Evolutionary conservation across 352 stramenopile species (phyloP).

Genomic region (Phytophthora ramorum): DNA sequence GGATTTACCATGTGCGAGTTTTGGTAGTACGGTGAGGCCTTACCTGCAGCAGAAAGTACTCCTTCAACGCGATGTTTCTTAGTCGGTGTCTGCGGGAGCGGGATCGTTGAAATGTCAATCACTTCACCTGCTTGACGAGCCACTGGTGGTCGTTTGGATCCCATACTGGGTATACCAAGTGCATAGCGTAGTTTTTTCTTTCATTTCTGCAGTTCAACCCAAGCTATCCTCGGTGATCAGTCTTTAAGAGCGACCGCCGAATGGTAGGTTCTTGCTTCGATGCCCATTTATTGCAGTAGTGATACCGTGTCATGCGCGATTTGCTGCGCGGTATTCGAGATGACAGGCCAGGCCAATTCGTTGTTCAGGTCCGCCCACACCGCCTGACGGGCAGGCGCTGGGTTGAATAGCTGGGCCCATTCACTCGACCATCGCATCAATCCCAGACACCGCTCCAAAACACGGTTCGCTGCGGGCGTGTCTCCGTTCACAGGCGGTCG

Average conservation of each 20-base stretch:
- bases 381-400: background rate
- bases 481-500: background rate
- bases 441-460: background rate
- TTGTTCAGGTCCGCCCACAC: background rate
- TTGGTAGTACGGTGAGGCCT: too few relatives aligned
- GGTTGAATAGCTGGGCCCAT: background rate
- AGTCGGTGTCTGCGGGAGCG: too few relatives aligned
- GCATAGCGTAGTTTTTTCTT: constrained; percentile 3
- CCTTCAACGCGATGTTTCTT: too few relatives aligned
- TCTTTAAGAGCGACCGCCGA: background rate
- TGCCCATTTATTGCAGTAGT: background rate
- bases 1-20: too few relatives aligned
- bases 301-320: constrained; percentile 1
- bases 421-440: background rate
- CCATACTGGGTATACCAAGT: background rate
- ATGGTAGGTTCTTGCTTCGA: background rate
- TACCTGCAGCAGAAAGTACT: too few relatives aligned
- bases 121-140: background rate
- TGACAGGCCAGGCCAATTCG: background rate
- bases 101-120: background rate
- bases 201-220: background rate
- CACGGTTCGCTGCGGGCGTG: background rate
- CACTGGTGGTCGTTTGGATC: background rate
- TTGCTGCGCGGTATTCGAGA: background rate
- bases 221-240: background rate